phyloP scores from a whole-genome alignment of 2,329 filamentous ascomycete species.

The Aspergillus caelatus region DNA sequence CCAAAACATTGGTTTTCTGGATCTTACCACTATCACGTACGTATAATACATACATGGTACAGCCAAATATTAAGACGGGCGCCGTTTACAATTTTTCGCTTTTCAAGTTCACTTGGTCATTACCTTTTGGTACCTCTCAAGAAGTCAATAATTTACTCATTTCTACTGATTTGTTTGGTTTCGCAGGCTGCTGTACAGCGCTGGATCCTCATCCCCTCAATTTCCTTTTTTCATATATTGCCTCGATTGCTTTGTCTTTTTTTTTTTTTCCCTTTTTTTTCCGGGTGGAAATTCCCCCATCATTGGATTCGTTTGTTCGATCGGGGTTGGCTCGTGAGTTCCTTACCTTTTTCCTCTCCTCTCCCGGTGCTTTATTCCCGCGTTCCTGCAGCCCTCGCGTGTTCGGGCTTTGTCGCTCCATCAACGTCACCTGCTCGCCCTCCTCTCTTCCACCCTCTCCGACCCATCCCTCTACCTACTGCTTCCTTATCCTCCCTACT shows the following conservation, averaged over 20 bases:
- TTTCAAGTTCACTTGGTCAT: neutral
- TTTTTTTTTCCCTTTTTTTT: neutral
- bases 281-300: neutral
- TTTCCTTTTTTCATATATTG: neutral
- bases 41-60: slow-evolving; percentile 8
- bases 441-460: slow-evolving; percentile 21
- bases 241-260: neutral
- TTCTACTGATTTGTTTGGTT: slow-evolving; percentile 11
- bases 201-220: neutral
- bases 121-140: slow-evolving; percentile 10
- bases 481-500: slow-evolving; percentile 18
- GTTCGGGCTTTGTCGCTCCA: slow-evolving; percentile 35
- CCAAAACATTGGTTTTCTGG: slow-evolving; percentile 7
- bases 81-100: slow-evolving; percentile 11
- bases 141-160: neutral
- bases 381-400: slow-evolving; percentile 35
- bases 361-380: slow-evolving; percentile 28
- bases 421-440: slow-evolving; percentile 35
- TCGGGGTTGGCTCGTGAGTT: slow-evolving; percentile 20
- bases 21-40: slow-evolving; percentile 2
- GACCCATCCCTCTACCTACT: slow-evolving; percentile 18
- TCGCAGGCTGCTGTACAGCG: neutral
- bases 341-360: slow-evolving; percentile 23
- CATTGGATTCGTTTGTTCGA: slow-evolving; percentile 10
- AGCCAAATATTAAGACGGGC: slow-evolving; percentile 15